Percentiles rank a stretch among this genome's conserved stretches.
Conservation (phyloP, 2,329 filamentous ascomycete species). For the Metarhizium album region DNA sequence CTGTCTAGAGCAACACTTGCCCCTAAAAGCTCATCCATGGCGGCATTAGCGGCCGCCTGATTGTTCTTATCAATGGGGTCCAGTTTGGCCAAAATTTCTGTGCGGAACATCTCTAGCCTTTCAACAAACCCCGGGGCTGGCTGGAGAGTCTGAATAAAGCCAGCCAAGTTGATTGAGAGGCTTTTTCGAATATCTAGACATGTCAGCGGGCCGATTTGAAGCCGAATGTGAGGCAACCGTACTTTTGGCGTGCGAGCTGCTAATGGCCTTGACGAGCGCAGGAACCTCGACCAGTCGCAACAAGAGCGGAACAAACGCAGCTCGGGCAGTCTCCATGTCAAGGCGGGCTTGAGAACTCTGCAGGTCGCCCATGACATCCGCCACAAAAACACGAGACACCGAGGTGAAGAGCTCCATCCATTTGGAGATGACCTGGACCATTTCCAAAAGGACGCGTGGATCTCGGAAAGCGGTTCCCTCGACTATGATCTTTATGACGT, state of each 20-base stretch:
- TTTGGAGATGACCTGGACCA: constrained; percentile 38
- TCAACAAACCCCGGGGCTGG: constrained; percentile 41
- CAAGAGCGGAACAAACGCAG: constrained; percentile 53
- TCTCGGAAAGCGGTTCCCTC: constrained; percentile 38
- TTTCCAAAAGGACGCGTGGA: constrained; percentile 35
- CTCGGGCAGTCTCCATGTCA: constrained; percentile 49
- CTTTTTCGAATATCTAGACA: constrained; percentile 33
- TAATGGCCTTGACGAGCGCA: constrained; percentile 41
- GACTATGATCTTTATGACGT: constrained; percentile 78
- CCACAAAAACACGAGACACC: constrained; percentile 35
- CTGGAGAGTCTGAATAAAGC: constrained; percentile 48
- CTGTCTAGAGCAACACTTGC: constrained; percentile 45
- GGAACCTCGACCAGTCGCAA: constrained; percentile 51
- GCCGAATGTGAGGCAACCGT: constrained; percentile 8
- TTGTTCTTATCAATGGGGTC: constrained; percentile 44
- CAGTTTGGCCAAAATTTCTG: constrained; percentile 42
- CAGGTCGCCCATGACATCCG: constrained; percentile 36
- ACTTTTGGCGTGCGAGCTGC: constrained; percentile 43
- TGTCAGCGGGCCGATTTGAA: not conserved
- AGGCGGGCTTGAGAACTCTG: constrained; percentile 35
- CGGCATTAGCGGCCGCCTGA: constrained; percentile 32
- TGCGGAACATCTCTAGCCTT: constrained; percentile 47
- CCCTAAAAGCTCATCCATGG: constrained; percentile 47
- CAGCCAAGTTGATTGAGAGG: constrained; percentile 38
- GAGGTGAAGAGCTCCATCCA: constrained; percentile 50